Evolutionary conservation across 306 rosid species (phyloP).

Genomic region (Prosopis cineraria): DNA sequence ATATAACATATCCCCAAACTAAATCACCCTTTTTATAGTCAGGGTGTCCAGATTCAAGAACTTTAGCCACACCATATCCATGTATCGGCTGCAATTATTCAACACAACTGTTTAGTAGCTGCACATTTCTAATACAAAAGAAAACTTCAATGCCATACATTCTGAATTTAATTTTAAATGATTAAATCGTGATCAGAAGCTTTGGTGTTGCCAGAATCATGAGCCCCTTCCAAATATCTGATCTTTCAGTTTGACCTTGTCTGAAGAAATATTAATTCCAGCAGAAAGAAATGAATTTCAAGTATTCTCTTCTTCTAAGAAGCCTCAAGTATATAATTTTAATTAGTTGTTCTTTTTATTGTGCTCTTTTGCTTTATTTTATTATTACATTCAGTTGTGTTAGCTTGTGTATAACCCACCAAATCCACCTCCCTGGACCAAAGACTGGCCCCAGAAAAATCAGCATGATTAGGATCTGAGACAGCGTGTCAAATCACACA

Average conservation of each 20-base stretch:
- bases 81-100: no score
- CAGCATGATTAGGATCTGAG: neutral
- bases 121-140: neutral
- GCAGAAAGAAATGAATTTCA: neutral
- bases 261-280: no score
- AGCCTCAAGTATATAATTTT: neutral
- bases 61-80: no score
- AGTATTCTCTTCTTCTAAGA: neutral
- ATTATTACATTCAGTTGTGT: neutral
- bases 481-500: no score
- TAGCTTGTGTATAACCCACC: neutral
- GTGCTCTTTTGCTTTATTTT: neutral
- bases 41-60: slow-evolving; percentile 6
- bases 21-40: neutral
- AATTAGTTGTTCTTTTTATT: neutral
- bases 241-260: neutral
- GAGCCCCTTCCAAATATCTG: neutral
- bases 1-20: neutral
- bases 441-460: neutral
- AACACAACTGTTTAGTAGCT: neutral
- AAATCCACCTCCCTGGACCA: neutral
- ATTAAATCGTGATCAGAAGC: neutral
- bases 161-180: neutral
- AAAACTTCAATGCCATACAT: neutral
- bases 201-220: neutral